Conservation (phyloP, 306 rosid genomes). For the Fagus crenata region DNA sequence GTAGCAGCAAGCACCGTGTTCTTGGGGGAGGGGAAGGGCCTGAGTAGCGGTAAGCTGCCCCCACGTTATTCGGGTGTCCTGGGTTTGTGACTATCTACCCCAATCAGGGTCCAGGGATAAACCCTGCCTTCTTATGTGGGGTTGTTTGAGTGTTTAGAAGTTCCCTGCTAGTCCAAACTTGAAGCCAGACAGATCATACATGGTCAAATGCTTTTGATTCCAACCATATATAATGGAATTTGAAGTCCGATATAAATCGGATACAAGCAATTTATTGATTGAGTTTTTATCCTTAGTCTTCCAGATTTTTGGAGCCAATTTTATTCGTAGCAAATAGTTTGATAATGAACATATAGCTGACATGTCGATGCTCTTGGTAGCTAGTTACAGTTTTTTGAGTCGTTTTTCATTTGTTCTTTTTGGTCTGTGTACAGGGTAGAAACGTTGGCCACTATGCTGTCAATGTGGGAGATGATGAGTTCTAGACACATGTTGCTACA, state of each 20-base stretch:
- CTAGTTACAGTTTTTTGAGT: not conserved
- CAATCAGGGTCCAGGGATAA: too few species aligned
- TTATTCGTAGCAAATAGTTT: not conserved
- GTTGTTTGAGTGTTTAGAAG: not conserved
- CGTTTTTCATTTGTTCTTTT: not conserved
- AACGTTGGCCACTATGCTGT: slow-evolving; percentile 74
- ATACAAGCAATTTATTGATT: not conserved
- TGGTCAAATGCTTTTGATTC: not conserved
- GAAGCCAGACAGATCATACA: not conserved
- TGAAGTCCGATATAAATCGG: not conserved
- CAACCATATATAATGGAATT: not conserved
- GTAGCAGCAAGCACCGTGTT: not conserved
- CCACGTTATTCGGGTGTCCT: not conserved
- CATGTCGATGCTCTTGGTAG: not conserved
- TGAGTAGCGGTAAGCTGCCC: not conserved
- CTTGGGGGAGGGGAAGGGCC: not conserved
- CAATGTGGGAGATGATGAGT: slow-evolving; percentile 51
- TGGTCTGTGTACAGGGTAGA: slow-evolving; percentile 57
- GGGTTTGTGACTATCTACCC: not conserved
- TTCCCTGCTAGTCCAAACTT: not conserved
- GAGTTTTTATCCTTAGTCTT: not conserved
- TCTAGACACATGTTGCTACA: not conserved
- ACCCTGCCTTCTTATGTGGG: too few species aligned
- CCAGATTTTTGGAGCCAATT: not conserved
- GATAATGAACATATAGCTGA: not conserved